Conservation (phyloP, 1,284 basidiomycete species). For the Dichomitus squalens region DNA sequence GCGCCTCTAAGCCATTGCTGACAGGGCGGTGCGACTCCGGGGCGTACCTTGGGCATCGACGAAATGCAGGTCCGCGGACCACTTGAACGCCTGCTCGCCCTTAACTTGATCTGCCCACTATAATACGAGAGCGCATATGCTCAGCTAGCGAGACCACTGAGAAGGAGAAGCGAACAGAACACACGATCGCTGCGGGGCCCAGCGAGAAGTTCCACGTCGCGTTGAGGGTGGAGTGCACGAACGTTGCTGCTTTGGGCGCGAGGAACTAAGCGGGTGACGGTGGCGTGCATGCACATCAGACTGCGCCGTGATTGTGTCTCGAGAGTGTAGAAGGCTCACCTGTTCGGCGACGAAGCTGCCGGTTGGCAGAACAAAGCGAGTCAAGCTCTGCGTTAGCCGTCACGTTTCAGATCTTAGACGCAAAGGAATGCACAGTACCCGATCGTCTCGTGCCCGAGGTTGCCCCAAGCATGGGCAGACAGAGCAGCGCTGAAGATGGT, state of each 20-base stretch:
- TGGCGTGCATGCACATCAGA: no score
- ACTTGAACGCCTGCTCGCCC: slow-evolving; percentile 9
- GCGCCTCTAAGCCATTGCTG: not conserved
- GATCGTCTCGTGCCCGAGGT: slow-evolving; percentile 10
- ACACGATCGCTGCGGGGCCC: slow-evolving; percentile 8
- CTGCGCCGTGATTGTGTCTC: no score
- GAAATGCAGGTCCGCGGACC: slow-evolving; percentile 14
- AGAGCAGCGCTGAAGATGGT: not conserved
- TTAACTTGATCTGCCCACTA: slow-evolving; percentile 16
- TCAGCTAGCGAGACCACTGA: not conserved
- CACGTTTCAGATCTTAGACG: no score
- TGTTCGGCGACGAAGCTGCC: slow-evolving; percentile 6
- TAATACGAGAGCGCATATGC: not conserved
- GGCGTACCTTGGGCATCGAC: slow-evolving; percentile 10
- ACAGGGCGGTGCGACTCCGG: not conserved
- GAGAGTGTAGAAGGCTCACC: not conserved
- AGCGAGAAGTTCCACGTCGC: slow-evolving; percentile 9
- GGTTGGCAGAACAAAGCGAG: no score
- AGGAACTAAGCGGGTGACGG: no score
- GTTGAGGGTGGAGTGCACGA: slow-evolving; percentile 8
- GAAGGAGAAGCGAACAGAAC: not conserved
- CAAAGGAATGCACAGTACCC: not conserved
- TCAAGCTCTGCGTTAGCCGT: no score
- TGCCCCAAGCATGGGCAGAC: slow-evolving; percentile 5
- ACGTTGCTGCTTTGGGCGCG: slow-evolving; percentile 7